A percentile compares a stretch with the other conserved stretches of the same genome.
Evolutionary conservation across 2,329 filamentous ascomycete genomes (phyloP).

Genomic region (Sclerotinia sclerotiorum): DNA sequence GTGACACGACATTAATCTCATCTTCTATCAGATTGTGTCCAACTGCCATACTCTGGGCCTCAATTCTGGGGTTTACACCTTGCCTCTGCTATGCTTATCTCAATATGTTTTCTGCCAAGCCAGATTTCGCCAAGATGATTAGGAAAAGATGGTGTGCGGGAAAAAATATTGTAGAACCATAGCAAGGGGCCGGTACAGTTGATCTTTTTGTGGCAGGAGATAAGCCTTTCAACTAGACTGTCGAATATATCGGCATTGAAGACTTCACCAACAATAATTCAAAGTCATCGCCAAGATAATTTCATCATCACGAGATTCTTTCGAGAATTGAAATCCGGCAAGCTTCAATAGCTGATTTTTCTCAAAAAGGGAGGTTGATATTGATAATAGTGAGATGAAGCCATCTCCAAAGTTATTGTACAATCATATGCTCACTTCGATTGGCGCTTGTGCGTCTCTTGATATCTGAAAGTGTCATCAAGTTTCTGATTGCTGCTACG

Average conservation of each 20-base stretch:
- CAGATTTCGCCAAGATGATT: slow-evolving; percentile 11
- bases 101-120: neutral
- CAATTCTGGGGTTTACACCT: neutral
- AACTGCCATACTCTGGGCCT: neutral
- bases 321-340: neutral
- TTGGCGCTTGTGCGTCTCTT: slow-evolving; percentile 21
- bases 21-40: neutral
- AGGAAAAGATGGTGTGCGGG: slow-evolving; percentile 6
- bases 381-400: slow-evolving; percentile 8
- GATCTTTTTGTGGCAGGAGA: slow-evolving; percentile 19
- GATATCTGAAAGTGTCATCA: slow-evolving; percentile 13
- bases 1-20: neutral
- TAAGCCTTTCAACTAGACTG: slow-evolving; percentile 11
- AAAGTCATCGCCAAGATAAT: slow-evolving; percentile 17
- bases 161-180: neutral
- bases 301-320: slow-evolving; percentile 10
- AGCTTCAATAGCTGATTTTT: neutral
- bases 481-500: slow-evolving; percentile 16
- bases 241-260: neutral
- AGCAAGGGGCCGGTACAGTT: neutral
- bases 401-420: slow-evolving; percentile 15
- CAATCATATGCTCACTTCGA: slow-evolving; percentile 9
- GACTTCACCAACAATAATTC: neutral
- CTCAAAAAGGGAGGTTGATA: slow-evolving; percentile 23
- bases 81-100: neutral